Evolutionary conservation across 202 grass and related monocot genomes (phyloP), one percentile per base, ranked within the genome.

Genomic region (Eragrostis tef): DNA sequence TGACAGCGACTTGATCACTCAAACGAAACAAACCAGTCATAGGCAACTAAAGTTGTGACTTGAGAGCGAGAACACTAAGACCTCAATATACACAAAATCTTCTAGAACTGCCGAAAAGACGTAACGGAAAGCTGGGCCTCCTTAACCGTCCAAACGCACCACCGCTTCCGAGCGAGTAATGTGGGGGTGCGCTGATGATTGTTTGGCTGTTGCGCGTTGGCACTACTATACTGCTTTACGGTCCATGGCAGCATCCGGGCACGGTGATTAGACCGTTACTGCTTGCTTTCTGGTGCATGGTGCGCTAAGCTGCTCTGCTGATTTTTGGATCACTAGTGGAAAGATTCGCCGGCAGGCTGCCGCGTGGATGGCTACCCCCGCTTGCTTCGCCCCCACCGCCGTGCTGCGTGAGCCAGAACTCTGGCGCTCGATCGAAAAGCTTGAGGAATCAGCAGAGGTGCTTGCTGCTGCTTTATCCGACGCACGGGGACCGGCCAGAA

Each of bases 91-190:
- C 1, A 14, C 7, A 48, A 62, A 31, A 67, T 64, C 50, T 89
- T 89, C 78, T 78, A 78, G 78, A 78, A 67, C 36, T 66, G 27
- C 71, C 13, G 46, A 19, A 47, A 88, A 71, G 77, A 47, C 56
- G 11, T 59, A 85, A 57, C 77, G 63, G 48, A 85, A 70, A 81
- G 74, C 67, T 12, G 60, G 7, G 62, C 13, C 12, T 11, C 22
- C 65, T 52, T 25, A 15, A 47, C 64, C 64, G 64, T 36, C 50
- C 58, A 3, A 25, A 1, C 48, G 8, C 59, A 41, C 56, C 21
- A 19, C 70, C 45, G 34, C 11, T 46, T 8, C 64, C 15, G 25
- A 15, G 21, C 1, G 6, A 17, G 47, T 51, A 45, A 67, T 22
- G 19, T 75, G 48, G 4, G 31, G 64, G 26, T 58, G 49, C 4